Base-by-base conservation (phyloP, 805 yeast genomes). In the Metschnikowia cerradonensis region DNA sequence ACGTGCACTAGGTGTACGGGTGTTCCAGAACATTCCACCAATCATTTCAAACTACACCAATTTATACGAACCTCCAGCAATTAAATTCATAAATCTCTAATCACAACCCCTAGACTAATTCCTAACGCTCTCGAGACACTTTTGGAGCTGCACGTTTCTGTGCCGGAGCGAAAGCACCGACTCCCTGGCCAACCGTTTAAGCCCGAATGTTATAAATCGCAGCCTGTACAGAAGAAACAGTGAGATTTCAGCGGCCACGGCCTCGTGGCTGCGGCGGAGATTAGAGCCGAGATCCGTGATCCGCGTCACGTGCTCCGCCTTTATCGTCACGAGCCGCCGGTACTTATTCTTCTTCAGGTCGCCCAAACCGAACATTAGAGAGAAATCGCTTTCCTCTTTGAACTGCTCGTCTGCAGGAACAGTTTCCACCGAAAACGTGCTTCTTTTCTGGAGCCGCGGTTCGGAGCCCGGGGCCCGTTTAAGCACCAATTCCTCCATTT, bases 211-310 rank as follows among this genome's bases (percentile, higher is more conserved):
- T 38, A 79, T 52, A 51, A 79, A 72, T 1, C 64, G 63, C 2
- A 76, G 64, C 57, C 79, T 79, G 65, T 77, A 82, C 47, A 70
- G 72, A 56, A 85, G 66, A 52, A 79, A 84, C 46, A 77, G 79
- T 47, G 83, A 83, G 17, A 84, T 68, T 61, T 83, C 86, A 46
- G 80, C 76, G 0, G 91, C 90, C 3, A 85, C 56, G 1, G 64
- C 57, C 58, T 86, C 92, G 63, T 86, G 88, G n/a, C 69, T 75
- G 22, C 56, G 53, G 48, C 75, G 80, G 22, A 86, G 74, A 3
- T 75, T 80, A 17, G 60, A 52, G 52, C 76, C 79, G 41, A 84
- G 56, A 10, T 63, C 68, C 52, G 72, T 57, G 39, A 85, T 63
- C 38, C 69, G 70, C 32, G 66, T 63, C 44, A 77, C 72, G 20